A percentile compares a stretch with the other conserved stretches of the same genome.
Evolutionary conservation across 345 rosid genomes (phyloP).

Genomic region (Eucalyptus paniculata): DNA sequence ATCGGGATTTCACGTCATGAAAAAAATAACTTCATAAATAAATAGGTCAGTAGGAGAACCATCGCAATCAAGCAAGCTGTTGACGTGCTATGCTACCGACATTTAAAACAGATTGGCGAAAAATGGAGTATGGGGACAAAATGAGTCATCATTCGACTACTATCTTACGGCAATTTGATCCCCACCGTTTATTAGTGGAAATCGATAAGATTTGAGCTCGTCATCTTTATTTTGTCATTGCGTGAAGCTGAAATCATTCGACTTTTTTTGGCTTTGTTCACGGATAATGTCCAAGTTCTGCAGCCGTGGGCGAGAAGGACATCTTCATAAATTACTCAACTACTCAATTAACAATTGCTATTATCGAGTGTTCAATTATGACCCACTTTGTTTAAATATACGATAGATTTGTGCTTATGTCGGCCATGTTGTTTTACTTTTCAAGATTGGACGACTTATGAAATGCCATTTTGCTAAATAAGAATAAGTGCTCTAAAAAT

Average conservation of each 20-base stretch:
- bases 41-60: neutral
- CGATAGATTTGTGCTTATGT: neutral
- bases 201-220: neutral
- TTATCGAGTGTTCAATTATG: neutral
- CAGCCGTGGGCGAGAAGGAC: neutral
- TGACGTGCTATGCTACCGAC: neutral
- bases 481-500: neutral
- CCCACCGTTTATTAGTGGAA: neutral
- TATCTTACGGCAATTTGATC: neutral
- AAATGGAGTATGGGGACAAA: neutral
- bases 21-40: neutral
- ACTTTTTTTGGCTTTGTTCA: neutral
- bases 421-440: neutral
- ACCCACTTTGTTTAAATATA: neutral
- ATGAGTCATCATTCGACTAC: neutral
- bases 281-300: neutral
- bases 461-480: neutral
- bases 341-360: neutral
- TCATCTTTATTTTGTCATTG: neutral
- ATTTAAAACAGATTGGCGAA: neutral
- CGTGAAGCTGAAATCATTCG: neutral
- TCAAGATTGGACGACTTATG: neutral
- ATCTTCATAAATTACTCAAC: neutral
- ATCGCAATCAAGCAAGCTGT: neutral
- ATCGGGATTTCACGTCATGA: neutral